Evolutionary conservation across 176 grass and related monocot genomes (phyloP).

Genomic region (Aegilops bicornis): DNA sequence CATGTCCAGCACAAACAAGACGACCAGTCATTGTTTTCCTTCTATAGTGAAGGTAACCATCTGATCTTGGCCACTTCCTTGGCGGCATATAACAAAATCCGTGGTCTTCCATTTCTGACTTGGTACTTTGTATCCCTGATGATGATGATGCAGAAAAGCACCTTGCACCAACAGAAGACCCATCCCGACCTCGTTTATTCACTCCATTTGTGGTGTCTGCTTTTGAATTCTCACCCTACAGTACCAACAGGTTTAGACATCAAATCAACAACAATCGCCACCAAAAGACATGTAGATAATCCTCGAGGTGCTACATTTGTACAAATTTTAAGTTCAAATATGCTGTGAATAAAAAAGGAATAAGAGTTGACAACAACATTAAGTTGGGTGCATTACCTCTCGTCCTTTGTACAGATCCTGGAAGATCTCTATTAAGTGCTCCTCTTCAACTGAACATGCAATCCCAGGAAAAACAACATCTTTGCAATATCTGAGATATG

Average conservation of each 20-base stretch:
- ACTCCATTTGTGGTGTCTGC: slow-evolving; percentile 22
- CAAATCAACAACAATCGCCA: not conserved
- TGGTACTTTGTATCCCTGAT: slow-evolving; percentile 46
- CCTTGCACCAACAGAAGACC: slow-evolving; percentile 18
- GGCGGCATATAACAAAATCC: slow-evolving; percentile 65
- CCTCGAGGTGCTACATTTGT: not conserved
- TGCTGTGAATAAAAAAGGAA: not conserved
- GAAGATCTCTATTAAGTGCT: slow-evolving; percentile 52
- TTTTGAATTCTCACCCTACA: slow-evolving; percentile 57
- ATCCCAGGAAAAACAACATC: slow-evolving; percentile 62
- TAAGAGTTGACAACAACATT: not conserved
- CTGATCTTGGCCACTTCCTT: slow-evolving; percentile 30
- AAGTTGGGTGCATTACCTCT: slow-evolving; percentile 49
- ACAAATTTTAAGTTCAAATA: not conserved
- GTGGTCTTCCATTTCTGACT: slow-evolving; percentile 74
- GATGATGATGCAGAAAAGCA: slow-evolving; percentile 16
- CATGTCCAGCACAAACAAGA: slow-evolving; percentile 65
- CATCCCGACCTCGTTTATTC: slow-evolving; percentile 25
- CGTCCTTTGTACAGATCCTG: slow-evolving; percentile 53
- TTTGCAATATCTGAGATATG: slow-evolving; percentile 79
- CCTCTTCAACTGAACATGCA: slow-evolving; percentile 47
- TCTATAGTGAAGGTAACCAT: slow-evolving; percentile 75
- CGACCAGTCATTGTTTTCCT: slow-evolving; percentile 33
- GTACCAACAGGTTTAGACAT: not conserved
- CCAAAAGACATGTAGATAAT: not conserved